Evolutionary conservation across 1,284 basidiomycete species (phyloP), one percentile per base, ranked within the genome.

Genomic region (Vanrija humicola): DNA sequence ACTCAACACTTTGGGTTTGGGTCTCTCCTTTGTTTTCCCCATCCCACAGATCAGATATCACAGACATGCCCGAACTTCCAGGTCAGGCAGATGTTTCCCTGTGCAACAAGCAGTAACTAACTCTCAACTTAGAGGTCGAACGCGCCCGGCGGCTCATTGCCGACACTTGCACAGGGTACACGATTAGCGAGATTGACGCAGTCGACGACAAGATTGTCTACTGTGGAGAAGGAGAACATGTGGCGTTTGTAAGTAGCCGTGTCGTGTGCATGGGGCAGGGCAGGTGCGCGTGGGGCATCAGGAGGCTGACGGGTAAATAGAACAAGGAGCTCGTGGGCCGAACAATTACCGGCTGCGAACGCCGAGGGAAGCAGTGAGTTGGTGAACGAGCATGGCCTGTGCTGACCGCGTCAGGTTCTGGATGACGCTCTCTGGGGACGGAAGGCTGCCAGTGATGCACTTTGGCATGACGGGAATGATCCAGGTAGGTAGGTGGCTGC

Each of bases 391-490:
- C 28, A 15, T 1, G 38, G 43, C 18, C 42, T 56, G 28, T 51
- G 48, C 25, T 46, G 21, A 46, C 43, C 49, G 19, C 12, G 14
- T 12, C 54, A 77, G 73, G n/a, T 88, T 90, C 66, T 90, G 86
- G 68, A 70, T 90, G n/a, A 79, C 80, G 43, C 79, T 90, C 1
- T 82, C 83, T 40, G 87, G 86, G 4, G 62, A 79, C 21, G 86
- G 86, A 0, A 78, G 79, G 65, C 74, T 82, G 61, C 88, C 87
- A 3, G 84, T 89, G 5, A 77, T 89, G 55, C 88, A 90, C 69
- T 88, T 90, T 63, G 88, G 88, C 2, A 90, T 90, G 88, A 89
- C 87, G 3, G 88, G 88, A 9, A 76, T 86, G 84, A 78, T 90
- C 38, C 84, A 87, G 77, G 86, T 86, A 87, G 77, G 86, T 86